Evolutionary conservation across 495 filamentous ascomycete species (phyloP).

Genomic region (Aspergillus sclerotioniger): DNA sequence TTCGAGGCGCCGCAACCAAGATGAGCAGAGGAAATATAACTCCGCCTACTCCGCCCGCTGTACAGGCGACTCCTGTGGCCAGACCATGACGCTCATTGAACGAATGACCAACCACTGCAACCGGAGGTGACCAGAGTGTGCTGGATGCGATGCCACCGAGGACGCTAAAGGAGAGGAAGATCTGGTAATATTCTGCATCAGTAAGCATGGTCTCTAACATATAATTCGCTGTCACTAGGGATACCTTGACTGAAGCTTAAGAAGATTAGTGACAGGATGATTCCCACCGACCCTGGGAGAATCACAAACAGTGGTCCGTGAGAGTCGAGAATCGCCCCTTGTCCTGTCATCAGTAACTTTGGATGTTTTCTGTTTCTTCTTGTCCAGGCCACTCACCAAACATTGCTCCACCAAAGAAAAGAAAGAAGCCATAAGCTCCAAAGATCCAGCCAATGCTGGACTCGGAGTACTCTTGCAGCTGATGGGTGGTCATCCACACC

Average conservation of each 20-base stretch:
- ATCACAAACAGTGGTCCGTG: constrained; percentile 22
- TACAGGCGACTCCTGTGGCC: constrained; percentile 70
- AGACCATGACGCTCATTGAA: constrained; percentile 66
- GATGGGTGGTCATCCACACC: constrained; percentile 52
- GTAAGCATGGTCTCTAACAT: constrained; percentile 34
- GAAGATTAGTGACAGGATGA: constrained; percentile 24
- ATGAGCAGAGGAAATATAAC: constrained; percentile 73
- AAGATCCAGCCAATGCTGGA: constrained; percentile 75
- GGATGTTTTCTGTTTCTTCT: too few relatives aligned
- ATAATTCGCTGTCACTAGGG: background rate
- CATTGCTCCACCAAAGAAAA: constrained; percentile 49
- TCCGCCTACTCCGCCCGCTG: constrained; percentile 67
- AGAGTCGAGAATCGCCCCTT: constrained; percentile 36
- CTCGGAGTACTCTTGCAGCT: constrained; percentile 49
- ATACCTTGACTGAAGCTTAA: constrained; percentile 3
- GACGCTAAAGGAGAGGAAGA: constrained; percentile 40
- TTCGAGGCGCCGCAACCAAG: constrained; percentile 52
- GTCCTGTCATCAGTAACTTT: background rate
- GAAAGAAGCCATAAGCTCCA: constrained; percentile 61
- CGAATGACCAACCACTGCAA: constrained; percentile 62
- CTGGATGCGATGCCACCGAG: constrained; percentile 34
- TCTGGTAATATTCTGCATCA: constrained; percentile 38
- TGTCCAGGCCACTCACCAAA: too few relatives aligned
- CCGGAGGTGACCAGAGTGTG: constrained; percentile 62
- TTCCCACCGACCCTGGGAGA: constrained; percentile 29